phyloP scores from a whole-genome alignment of 2,329 filamentous ascomycete genomes.

The Aaosphaeria pasadenensis region DNA sequence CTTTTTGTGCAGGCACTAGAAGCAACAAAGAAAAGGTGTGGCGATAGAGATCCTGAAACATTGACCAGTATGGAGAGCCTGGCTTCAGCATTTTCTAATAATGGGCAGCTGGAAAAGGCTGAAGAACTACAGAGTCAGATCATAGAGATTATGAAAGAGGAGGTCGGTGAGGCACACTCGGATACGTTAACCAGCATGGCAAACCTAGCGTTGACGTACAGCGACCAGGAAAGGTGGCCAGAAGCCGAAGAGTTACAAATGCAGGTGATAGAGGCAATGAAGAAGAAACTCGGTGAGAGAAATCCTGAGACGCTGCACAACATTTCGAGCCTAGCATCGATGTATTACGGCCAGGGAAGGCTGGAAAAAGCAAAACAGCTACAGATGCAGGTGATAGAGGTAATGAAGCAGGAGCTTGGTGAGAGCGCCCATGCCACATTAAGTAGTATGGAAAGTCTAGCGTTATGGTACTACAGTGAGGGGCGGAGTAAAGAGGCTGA shows the following conservation, averaged over 20 bases:
- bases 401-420: neutral
- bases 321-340: neutral
- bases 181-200: slow-evolving; percentile 1
- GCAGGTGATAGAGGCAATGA: neutral
- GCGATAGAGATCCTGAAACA: neutral
- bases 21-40: neutral
- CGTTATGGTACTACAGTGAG: neutral
- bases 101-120: slow-evolving; percentile 2
- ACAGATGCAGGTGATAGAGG: neutral
- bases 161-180: slow-evolving; percentile 1
- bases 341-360: neutral
- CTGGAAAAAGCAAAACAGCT: neutral
- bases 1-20: neutral
- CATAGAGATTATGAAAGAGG: neutral
- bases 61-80: neutral
- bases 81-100: neutral
- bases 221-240: neutral
- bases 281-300: neutral
- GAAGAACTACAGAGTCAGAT: neutral
- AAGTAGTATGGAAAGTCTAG: neutral
- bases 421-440: neutral
- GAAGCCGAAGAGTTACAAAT: neutral
- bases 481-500: neutral
- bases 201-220: neutral
- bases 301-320: neutral